Evolutionary conservation across 2,329 filamentous ascomycete species (phyloP).

Genomic region (Diaporthe ilicicola): DNA sequence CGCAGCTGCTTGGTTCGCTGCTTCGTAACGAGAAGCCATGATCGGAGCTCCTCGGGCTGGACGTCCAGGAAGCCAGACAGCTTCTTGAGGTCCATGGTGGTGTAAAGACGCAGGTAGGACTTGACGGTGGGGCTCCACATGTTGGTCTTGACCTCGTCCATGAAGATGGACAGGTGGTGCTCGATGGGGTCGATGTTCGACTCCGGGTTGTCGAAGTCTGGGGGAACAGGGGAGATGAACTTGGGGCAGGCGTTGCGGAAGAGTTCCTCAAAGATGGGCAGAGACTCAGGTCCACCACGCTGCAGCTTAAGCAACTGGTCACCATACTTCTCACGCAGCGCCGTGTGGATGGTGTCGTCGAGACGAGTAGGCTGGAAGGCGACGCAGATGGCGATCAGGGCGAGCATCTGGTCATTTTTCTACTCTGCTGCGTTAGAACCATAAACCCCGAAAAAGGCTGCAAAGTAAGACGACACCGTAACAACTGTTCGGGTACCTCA

Average conservation of each 20-base stretch:
- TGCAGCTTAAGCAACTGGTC: slow-evolving; percentile 98
- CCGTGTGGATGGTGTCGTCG: slow-evolving; percentile 98
- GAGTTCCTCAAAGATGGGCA: slow-evolving; percentile 97
- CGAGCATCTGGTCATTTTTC: slow-evolving; percentile 99
- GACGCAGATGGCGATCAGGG: slow-evolving; percentile 97
- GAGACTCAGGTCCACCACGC: slow-evolving; percentile 91
- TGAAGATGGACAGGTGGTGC: slow-evolving; percentile 97
- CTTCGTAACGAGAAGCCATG: slow-evolving; percentile 97
- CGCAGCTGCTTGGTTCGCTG: slow-evolving; percentile 96
- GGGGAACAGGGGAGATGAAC: slow-evolving; percentile 97
- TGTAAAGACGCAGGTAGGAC: slow-evolving; percentile 98
- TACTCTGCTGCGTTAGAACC: background rate
- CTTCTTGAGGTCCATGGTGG: slow-evolving; percentile 99
- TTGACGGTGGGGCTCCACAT: slow-evolving; percentile 98
- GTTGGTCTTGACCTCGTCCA: slow-evolving; percentile 99
- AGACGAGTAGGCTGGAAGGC: slow-evolving; percentile 96
- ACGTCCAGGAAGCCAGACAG: slow-evolving; percentile 97
- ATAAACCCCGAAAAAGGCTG: background rate
- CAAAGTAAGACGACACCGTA: background rate
- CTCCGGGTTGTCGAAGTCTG: slow-evolving; percentile 96
- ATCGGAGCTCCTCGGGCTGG: slow-evolving; percentile 92
- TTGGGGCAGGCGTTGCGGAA: slow-evolving; percentile 98
- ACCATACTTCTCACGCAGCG: slow-evolving; percentile 97
- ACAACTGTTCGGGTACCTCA: no score
- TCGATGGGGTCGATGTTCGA: slow-evolving; percentile 96